Base-by-base conservation (phyloP, 2,329 filamentous ascomycete genomes). In the Ramularia collo-cygni region DNA sequence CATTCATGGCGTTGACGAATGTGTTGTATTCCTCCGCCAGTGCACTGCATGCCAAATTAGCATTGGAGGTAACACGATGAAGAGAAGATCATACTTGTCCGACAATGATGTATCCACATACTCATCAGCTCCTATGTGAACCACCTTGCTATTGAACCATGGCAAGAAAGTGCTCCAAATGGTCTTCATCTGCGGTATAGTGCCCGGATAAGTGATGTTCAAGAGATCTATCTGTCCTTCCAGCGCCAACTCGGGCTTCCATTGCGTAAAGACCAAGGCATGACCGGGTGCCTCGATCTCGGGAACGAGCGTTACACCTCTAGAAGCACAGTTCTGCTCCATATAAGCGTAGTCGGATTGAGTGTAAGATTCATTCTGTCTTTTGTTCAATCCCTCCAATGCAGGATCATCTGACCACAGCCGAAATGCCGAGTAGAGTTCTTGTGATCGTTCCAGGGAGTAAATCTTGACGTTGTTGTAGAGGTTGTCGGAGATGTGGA, bases 271-370 rank as follows among this genome's bases (percentile, higher is more conserved):
- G 4, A 69, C 67, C 1, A 79, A 58, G 1, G 71, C 68, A 44
- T 80, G 76, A 0, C 75, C 76, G 0, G 76, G 76, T 0, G 74
- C 67, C 52, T 80, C 76, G 16, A 79, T 76, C 53, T 79, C 76
- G 0, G 76, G 75, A 3, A 79, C 64, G 1, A 80, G 60, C 0
- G 75, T 77, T 1, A 80, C 69, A 3, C 76, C 76, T 4, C 75
- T 65, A 1, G 65, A 58, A 0, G 69, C 75, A 45, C 76, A 79
- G 28, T 65, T 61, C 0, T 55, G 50, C 48, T 79, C 74, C 5
- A 80, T 66, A 1, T 67, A 58, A 14, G 74, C 70, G 44, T 76
- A 77, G 4, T 75, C 66, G 0, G 59, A 55, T 5, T 64, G 61
- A 1, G 68, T 70, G 32, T 77, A 74, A 0, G 75, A 76, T 48